Conservation (phyloP, 202 grass and related monocot species). For the Thinopyrum obtusiflorum region DNA sequence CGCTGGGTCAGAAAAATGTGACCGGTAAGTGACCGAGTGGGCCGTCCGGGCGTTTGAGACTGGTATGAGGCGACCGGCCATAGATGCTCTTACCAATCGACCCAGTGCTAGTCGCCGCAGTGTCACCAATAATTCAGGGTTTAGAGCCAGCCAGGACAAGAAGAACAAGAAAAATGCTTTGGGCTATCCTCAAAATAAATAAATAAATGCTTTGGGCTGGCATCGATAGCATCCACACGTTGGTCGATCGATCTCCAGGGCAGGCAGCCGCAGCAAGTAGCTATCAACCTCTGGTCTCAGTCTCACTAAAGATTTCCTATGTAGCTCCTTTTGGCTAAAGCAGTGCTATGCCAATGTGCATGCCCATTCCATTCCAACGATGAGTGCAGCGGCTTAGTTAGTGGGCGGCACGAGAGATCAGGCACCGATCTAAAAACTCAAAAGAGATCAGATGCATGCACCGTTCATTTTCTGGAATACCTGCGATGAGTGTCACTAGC, state of each 20-base stretch:
- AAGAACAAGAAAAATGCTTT: not conserved
- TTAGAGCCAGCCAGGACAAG: not conserved
- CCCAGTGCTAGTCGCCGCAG: not conserved
- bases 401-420: conserved; percentile 13
- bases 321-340: conserved; percentile 1
- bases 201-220: not conserved
- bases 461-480: not conserved
- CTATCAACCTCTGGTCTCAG: not conserved
- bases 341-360: not conserved
- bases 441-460: conserved; percentile 11
- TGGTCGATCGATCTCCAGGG: not conserved
- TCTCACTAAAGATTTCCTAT: not conserved
- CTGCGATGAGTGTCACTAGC: not conserved
- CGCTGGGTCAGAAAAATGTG: too few species aligned
- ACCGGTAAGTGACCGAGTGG: too few species aligned
- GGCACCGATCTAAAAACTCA: not conserved
- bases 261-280: not conserved
- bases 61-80: too few species aligned
- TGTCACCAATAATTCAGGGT: conserved; percentile 25
- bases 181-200: not conserved
- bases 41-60: too few species aligned
- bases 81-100: too few species aligned
- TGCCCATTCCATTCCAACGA: not conserved
- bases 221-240: not conserved
- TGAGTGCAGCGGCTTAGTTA: not conserved